Conservation (phyloP, 148 eudicot species). For the Chenopodium berlandieri region DNA sequence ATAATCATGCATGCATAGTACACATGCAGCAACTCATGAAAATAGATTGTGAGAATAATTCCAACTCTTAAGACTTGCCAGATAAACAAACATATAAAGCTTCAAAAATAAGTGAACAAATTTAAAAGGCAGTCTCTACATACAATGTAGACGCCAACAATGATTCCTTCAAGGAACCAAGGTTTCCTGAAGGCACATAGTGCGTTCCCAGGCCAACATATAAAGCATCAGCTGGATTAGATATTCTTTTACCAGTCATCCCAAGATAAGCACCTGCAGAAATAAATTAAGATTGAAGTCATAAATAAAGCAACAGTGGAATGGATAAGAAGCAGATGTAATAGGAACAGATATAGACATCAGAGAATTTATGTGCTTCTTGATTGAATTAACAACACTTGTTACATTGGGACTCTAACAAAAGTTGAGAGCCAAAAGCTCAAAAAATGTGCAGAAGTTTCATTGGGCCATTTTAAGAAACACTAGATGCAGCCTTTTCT, state of each 20-base stretch:
- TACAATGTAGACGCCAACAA: constrained; percentile 72
- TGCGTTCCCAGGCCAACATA: constrained; percentile 88
- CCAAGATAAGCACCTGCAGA: constrained; percentile 94
- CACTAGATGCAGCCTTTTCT: background rate
- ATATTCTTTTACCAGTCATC: constrained; percentile 84
- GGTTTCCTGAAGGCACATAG: constrained; percentile 72
- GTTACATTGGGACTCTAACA: background rate
- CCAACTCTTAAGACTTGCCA: background rate
- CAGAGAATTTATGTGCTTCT: background rate
- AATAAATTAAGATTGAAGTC: background rate
- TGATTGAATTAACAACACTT: background rate
- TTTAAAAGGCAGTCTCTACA: constrained; percentile 21
- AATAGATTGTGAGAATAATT: background rate
- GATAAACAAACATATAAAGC: background rate
- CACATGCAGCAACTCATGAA: background rate
- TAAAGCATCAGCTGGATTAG: constrained; percentile 87
- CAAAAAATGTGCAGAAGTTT: background rate
- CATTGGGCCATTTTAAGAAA: background rate
- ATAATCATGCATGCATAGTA: background rate
- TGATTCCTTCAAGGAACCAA: constrained; percentile 65
- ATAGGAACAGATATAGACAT: background rate
- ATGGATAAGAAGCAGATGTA: background rate
- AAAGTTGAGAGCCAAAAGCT: background rate
- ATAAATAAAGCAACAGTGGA: constrained; percentile 5
- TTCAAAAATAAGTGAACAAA: background rate